Evolutionary conservation across 169 alveolate genomes (phyloP).

Genomic region (Plasmodium vivax): DNA sequence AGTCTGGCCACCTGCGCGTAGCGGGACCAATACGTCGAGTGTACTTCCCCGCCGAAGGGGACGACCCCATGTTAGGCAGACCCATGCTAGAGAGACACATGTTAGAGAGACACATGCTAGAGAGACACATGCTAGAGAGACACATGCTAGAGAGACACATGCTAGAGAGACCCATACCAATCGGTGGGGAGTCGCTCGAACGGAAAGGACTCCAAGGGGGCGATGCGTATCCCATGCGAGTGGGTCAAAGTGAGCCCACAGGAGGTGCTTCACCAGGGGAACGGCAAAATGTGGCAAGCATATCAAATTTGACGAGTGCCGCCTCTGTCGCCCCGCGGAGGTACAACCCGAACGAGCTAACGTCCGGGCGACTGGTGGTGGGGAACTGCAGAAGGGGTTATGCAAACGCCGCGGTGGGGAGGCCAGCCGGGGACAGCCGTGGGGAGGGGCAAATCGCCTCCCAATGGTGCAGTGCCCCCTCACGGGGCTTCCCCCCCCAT

Average conservation of each 20-base stretch:
- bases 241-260: neutral
- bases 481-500: neutral
- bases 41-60: neutral
- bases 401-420: neutral
- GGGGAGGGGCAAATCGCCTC: neutral
- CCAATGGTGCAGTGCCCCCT: neutral
- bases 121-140: neutral
- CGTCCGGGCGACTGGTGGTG: neutral
- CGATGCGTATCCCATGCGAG: neutral
- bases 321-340: neutral
- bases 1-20: too few species aligned
- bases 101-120: neutral
- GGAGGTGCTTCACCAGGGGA: neutral
- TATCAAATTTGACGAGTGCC: neutral
- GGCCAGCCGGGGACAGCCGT: neutral
- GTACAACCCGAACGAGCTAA: neutral
- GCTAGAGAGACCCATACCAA: neutral
- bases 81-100: neutral
- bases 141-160: neutral
- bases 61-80: neutral
- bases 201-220: neutral
- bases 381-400: neutral
- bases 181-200: neutral
- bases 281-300: too few species aligned
- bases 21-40: neutral